phyloP scores from a whole-genome alignment of 164 flowering plant genomes.

The Vitis rotundifolia region DNA sequence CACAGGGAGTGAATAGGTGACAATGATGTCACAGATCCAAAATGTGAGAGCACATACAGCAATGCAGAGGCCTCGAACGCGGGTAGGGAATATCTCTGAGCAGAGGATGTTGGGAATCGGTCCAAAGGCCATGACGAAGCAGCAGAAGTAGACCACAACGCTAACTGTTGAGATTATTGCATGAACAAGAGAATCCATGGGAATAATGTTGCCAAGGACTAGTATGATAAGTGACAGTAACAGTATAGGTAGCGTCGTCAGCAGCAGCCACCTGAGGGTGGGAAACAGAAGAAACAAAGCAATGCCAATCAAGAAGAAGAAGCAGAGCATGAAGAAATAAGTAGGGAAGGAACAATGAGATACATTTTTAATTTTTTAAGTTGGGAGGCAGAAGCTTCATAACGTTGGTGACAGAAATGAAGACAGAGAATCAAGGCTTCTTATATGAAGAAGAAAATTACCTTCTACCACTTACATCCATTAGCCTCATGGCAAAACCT shows the following conservation, averaged over 20 bases:
- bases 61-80: constrained; percentile 35
- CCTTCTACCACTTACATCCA: constrained; percentile 26
- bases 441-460: not conserved
- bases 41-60: constrained; percentile 32
- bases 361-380: no score
- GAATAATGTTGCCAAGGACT: constrained; percentile 14
- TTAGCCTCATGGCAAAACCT: constrained; percentile 19
- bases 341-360: no score
- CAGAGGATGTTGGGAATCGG: constrained; percentile 33
- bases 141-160: constrained; percentile 27
- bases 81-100: constrained; percentile 38
- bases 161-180: constrained; percentile 26
- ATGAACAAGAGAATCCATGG: constrained; percentile 12
- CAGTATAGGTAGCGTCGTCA: constrained; percentile 26
- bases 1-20: constrained; percentile 36
- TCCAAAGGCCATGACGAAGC: constrained; percentile 32
- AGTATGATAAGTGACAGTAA: constrained; percentile 17
- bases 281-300: not conserved
- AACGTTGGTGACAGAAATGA: no score
- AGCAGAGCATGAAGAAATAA: no score
- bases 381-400: no score
- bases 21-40: constrained; percentile 35
- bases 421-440: not conserved
- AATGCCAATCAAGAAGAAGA: not conserved
- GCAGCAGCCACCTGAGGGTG: constrained; percentile 19